Base-by-base conservation (phyloP, 2,329 filamentous ascomycete genomes). In the Diaporthe ilicicola region DNA sequence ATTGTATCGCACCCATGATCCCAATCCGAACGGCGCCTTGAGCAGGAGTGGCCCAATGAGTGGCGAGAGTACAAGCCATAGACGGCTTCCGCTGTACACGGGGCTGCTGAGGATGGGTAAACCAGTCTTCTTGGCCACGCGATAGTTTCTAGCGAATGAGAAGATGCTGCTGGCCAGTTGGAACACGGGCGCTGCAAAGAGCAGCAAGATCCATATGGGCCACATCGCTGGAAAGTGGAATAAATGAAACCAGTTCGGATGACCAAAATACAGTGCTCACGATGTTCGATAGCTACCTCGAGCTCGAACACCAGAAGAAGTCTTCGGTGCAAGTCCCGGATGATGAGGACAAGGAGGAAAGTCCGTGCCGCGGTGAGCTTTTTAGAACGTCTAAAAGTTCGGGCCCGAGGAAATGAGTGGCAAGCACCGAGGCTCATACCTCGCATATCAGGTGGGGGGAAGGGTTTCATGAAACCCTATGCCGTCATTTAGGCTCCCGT, bases 21-120 rank as follows among this genome's bases (percentile, higher is more conserved):
- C 65, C 24, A 67, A 4, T 7, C 65, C 65, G n/a, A 67, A 67
- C 12, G 65, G 65, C 39, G 29, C 5, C 29, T 56, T 56, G 39
- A 53, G 51, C 6, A 56, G 15, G 0, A 67, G 27, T 1, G 65
- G 65, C 0, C 17, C 50, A 24, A 67, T 4, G 0, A 67, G 37
- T 6, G 50, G 37, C 9, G 32, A 53, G 8, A 67, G 29, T 1
- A 17, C 34, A n/a, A 67, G 27, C 65, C 65, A 67, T 2, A 29
- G 29, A 9, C 34, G 39, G 22, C 32, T 67, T 22, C 48, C 34
- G 34, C 50, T 44, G 24, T 55, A 34, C 3, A 67, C 39, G 4
- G 65, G 65, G 51, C 65, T 67, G 51, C 44, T 24, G 12, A 67
- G 32, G 13, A 67, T 46, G 17, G 65, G 37, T 4, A 67, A 5